Evolutionary conservation across 2,329 filamentous ascomycete genomes (phyloP).

Genomic region (Diaporthe sp.): DNA sequence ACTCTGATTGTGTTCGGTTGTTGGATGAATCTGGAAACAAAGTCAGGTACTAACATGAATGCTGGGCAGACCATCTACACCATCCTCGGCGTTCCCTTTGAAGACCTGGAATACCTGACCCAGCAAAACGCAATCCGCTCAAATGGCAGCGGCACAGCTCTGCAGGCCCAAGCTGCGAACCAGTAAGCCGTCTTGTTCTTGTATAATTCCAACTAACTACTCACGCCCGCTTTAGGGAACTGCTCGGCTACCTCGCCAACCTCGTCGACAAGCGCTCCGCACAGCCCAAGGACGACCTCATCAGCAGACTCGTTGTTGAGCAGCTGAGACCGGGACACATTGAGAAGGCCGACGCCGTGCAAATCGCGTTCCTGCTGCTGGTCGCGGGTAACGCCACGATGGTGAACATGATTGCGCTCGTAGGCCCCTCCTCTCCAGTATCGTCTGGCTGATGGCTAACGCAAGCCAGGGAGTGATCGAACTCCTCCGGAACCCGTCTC

Average conservation of each 20-base stretch:
- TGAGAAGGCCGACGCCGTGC: conserved; percentile 57
- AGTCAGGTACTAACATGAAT: neutral
- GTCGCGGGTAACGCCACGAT: conserved; percentile 67
- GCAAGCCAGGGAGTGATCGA: neutral
- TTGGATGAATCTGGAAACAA: neutral
- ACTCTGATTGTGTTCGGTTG: neutral
- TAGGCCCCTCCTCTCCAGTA: neutral
- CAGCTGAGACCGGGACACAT: conserved; percentile 57
- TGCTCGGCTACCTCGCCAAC: conserved; percentile 60
- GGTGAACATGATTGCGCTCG: conserved; percentile 62
- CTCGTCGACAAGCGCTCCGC: conserved; percentile 57
- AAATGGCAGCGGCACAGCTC: conserved; percentile 62
- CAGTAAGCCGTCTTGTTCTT: conserved; percentile 46
- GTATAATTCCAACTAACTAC: neutral
- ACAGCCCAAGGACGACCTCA: conserved; percentile 60
- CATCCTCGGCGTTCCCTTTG: conserved; percentile 63
- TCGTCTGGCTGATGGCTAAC: neutral
- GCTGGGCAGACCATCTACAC: conserved; percentile 59
- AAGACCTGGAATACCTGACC: conserved; percentile 61
- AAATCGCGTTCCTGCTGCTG: conserved; percentile 64
- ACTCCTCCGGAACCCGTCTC: neutral
- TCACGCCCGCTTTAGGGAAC: conserved; percentile 48
- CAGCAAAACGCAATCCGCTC: conserved; percentile 61
- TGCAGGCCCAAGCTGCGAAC: conserved; percentile 61
- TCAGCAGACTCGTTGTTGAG: conserved; percentile 59